Evolutionary conservation across 108 stramenopile species (phyloP), one percentile per base, ranked within the genome.

Genomic region (Cyclostephanos tholiformis): DNA sequence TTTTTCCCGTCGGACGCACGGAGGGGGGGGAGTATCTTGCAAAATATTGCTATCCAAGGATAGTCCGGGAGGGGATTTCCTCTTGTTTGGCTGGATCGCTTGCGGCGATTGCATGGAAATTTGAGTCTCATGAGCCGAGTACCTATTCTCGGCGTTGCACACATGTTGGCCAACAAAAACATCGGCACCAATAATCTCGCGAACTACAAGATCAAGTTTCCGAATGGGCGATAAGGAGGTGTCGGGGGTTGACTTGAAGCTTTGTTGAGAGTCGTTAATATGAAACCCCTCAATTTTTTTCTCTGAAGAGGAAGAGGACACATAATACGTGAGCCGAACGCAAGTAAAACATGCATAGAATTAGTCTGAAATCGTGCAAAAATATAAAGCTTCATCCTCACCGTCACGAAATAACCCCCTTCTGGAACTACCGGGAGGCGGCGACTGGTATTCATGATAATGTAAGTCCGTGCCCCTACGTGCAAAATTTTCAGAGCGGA

Each of bases 401-500:
- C 70, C 75, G 19, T 75, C 75, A 38, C 41, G 26, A 61, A 75
- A 80, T 30, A 70, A 25, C 13, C 43, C 58, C 17, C 17, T 69
- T 20, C 57, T 61, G 6, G 67, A 41, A 26, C 66, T 39, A 14
- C 19, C 17, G 1, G 27, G 14, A 23, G 8, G 30, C 22, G 41
- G 30, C 75, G 61, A 8, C 36, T 55, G 22, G 27, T 25, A 25
- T 29, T 41, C 72, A 36, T 41, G 41, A 41, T 41, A 7, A 41
- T 10, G 41, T 41, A 72, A 43, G 49, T 22, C 41, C 8, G 35
- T 43, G 26, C 38, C 65, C 59, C 20, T 23, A 44, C 35, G 30
- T 49, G 69, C 67, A 19, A 71, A 71, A 71, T 79, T 79, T 53
- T 56, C 71, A 32, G 71, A 63, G 64, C 58, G 67, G 36, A 71